Conservation (phyloP, 2,329 filamentous ascomycete genomes). For the Talaromyces amestolkiae region DNA sequence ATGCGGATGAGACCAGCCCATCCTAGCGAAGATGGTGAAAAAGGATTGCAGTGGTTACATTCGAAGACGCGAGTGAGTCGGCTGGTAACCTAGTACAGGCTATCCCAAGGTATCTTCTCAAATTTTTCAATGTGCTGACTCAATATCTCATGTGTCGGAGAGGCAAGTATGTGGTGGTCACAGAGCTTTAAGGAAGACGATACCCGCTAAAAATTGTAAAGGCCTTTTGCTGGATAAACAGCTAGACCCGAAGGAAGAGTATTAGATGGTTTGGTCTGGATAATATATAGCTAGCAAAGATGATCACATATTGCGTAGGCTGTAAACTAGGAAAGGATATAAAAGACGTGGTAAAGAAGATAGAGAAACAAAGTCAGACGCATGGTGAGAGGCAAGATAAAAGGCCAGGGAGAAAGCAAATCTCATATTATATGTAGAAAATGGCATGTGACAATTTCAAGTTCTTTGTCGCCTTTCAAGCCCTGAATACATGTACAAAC, state of each 20-base stretch:
- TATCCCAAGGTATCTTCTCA: neutral
- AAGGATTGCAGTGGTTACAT: neutral
- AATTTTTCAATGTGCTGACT: neutral
- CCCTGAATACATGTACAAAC: neutral
- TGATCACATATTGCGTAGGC: neutral
- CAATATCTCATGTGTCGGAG: neutral
- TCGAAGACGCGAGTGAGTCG: neutral
- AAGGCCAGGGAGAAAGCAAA: neutral
- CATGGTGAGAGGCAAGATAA: neutral
- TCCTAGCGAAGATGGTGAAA: neutral
- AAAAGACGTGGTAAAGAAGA: neutral
- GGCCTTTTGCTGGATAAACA: neutral
- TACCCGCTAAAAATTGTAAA: neutral
- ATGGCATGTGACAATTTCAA: neutral
- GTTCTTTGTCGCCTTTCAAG: neutral
- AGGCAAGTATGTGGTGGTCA: neutral
- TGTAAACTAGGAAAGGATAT: neutral
- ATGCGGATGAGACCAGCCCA: neutral
- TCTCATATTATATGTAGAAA: neutral
- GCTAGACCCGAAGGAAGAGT: neutral
- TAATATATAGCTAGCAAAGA: neutral
- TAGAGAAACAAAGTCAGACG: neutral
- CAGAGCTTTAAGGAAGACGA: neutral
- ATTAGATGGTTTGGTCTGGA: neutral
- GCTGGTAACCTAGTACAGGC: neutral